Evolutionary conservation across 2,329 filamentous ascomycete species (phyloP).

Genomic region (Xylariaceae sp.): DNA sequence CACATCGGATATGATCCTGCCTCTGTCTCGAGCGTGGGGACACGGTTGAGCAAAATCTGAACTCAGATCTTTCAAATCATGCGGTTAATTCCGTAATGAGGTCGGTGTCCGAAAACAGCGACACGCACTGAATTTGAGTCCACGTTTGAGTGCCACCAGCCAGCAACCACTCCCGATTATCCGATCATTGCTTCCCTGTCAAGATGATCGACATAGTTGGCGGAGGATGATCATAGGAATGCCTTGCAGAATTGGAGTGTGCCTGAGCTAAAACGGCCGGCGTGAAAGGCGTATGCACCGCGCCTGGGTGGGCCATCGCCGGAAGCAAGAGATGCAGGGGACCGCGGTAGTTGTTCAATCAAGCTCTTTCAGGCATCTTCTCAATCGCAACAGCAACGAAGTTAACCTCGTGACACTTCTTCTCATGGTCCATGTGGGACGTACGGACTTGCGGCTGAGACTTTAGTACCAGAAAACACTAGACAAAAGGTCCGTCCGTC

Average conservation of each 20-base stretch:
- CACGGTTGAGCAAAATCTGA: conserved; percentile 23
- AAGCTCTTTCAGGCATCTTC: conserved; percentile 14
- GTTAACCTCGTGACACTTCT: conserved; percentile 11
- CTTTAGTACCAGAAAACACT: too few relatives aligned
- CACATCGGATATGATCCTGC: conserved; percentile 10
- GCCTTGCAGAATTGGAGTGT: conserved; percentile 24
- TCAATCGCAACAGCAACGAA: conserved; percentile 6
- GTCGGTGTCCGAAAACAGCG: conserved; percentile 21
- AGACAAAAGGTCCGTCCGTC: not conserved
- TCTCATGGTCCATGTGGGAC: conserved; percentile 1
- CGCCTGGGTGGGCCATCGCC: conserved; percentile 10
- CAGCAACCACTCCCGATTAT: conserved; percentile 7
- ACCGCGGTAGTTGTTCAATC: conserved; percentile 22
- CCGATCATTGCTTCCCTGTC: conserved; percentile 13
- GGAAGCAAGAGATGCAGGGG: conserved; percentile 14
- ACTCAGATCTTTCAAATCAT: conserved; percentile 16
- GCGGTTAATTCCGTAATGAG: conserved; percentile 7
- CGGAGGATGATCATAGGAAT: conserved; percentile 20
- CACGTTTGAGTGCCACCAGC: conserved; percentile 2
- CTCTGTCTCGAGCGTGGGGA: conserved; percentile 4
- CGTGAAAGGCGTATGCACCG: conserved; percentile 13
- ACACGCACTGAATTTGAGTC: conserved; percentile 1
- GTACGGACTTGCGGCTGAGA: too few relatives aligned
- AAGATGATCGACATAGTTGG: conserved; percentile 4
- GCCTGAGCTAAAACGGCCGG: conserved; percentile 27